phyloP scores from a whole-genome alignment of 192 early-diverging fungal genomes.

The Backusella tuberculispora region DNA sequence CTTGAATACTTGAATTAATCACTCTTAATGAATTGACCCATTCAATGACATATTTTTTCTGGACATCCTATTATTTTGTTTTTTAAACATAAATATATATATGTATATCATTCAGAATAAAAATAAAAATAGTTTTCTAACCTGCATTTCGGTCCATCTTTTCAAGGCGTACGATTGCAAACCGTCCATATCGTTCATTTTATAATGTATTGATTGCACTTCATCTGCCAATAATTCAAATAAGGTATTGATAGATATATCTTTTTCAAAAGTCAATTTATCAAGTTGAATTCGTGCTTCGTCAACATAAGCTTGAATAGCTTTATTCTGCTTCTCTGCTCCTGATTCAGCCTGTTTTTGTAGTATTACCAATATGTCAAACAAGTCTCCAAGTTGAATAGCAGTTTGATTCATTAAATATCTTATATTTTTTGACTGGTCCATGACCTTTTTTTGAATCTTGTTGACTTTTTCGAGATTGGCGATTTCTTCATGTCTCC shows the following conservation, averaged over 20 bases:
- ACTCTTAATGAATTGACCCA: neutral
- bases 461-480: neutral
- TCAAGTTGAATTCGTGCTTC: neutral
- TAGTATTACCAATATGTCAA: neutral
- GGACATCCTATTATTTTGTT: neutral
- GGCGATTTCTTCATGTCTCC: conserved; percentile 3
- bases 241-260: neutral
- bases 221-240: neutral
- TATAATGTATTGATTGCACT: neutral
- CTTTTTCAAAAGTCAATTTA: neutral
- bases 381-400: neutral
- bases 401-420: neutral
- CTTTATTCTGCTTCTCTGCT: neutral
- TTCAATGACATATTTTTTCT: neutral
- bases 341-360: neutral
- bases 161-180: neutral
- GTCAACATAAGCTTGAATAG: neutral
- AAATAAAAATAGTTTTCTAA: neutral
- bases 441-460: neutral
- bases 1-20: neutral
- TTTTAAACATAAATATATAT: neutral
- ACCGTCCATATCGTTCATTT: neutral
- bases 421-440: neutral
- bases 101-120: neutral
- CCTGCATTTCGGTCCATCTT: neutral